Percentiles rank a stretch among this genome's conserved stretches.
phyloP scores from a whole-genome alignment of 2,329 filamentous ascomycete species.

The Aspergillus sp. region DNA sequence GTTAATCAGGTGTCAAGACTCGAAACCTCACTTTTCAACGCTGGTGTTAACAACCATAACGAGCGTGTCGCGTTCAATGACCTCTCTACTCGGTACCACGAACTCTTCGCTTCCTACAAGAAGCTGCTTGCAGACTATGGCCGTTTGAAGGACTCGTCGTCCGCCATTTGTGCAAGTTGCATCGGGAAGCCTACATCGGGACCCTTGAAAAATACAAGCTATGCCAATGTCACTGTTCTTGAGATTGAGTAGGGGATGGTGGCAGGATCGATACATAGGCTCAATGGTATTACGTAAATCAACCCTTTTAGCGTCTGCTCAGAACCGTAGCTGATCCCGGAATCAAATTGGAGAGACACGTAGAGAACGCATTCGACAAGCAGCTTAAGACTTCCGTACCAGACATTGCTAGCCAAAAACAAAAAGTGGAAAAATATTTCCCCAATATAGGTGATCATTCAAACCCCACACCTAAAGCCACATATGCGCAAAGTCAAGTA shows the following conservation, averaged over 20 bases:
- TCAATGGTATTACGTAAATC: background rate
- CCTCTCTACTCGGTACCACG: background rate
- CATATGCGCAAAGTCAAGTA: background rate
- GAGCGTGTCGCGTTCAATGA: constrained; percentile 4
- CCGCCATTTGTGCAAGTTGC: background rate
- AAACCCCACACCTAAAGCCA: background rate
- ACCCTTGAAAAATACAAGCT: background rate
- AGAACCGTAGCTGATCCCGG: background rate
- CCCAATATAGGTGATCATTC: no score
- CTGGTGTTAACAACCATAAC: constrained; percentile 2
- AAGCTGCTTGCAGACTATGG: background rate
- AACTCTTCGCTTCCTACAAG: background rate
- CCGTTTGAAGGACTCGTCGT: background rate
- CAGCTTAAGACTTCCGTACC: background rate
- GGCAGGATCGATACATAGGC: background rate
- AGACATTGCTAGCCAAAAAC: background rate
- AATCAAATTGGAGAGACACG: background rate
- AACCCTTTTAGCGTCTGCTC: background rate
- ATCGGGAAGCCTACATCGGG: background rate
- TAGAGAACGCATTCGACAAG: background rate
- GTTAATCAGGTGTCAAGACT: constrained; percentile 7
- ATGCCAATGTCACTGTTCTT: background rate
- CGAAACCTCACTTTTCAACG: constrained; percentile 4
- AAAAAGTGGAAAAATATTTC: background rate
- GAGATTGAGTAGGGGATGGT: background rate